Evolutionary conservation across 2,329 filamentous ascomycete genomes (phyloP).

Genomic region (Periconia digitata): DNA sequence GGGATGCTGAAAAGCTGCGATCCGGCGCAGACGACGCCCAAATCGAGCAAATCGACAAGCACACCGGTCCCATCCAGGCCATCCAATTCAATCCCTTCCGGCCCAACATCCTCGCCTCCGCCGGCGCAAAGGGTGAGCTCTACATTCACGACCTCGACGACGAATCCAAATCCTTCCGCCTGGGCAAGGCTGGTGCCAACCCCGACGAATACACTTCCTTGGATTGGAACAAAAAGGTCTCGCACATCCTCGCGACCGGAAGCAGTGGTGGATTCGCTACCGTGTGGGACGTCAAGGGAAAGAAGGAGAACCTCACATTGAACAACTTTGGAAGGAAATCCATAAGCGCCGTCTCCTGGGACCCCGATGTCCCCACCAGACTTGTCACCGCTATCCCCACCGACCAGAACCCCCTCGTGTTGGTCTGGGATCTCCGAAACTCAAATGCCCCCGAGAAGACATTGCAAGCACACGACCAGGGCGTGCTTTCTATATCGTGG

Average conservation of each 20-base stretch:
- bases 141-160: constrained; percentile 96
- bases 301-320: constrained; percentile 93
- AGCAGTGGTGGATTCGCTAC: constrained; percentile 93
- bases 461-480: constrained; percentile 89
- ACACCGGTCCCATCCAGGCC: constrained; percentile 89
- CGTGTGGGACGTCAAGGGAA: constrained; percentile 97
- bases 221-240: constrained; percentile 98
- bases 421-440: constrained; percentile 94
- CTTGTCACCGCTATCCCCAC: constrained; percentile 89
- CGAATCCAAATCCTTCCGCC: constrained; percentile 79
- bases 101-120: constrained; percentile 87
- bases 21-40: constrained; percentile 67
- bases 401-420: constrained; percentile 82
- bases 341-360: constrained; percentile 95
- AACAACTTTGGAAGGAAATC: constrained; percentile 88
- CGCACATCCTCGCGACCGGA: constrained; percentile 93
- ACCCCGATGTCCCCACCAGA: constrained; percentile 90
- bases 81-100: constrained; percentile 95
- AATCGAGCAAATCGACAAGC: constrained; percentile 84
- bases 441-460: constrained; percentile 90
- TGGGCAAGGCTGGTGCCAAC: constrained; percentile 84
- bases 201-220: constrained; percentile 95
- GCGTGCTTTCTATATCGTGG: constrained; percentile 93
- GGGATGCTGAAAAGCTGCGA: constrained; percentile 77
- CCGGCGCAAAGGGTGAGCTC: constrained; percentile 91